A percentile compares a stretch with the other conserved stretches of the same genome.
Conservation (phyloP, 2,329 filamentous ascomycete genomes). For the Colletotrichum sublineola region DNA sequence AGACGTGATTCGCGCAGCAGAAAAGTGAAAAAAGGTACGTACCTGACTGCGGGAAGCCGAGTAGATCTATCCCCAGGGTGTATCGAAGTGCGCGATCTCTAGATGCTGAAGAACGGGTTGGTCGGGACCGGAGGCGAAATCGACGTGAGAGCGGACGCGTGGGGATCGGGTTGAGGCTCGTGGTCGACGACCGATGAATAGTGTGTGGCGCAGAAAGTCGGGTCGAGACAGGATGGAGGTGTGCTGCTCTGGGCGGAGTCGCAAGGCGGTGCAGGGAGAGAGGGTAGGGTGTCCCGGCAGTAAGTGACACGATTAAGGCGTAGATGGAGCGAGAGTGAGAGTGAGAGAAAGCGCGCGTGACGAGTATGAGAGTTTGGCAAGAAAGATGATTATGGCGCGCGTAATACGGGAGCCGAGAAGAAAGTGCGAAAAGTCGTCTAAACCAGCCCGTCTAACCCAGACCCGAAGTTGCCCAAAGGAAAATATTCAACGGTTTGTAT, state of each 20-base stretch:
- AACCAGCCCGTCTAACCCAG: constrained; percentile 57
- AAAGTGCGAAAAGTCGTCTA: constrained; percentile 50
- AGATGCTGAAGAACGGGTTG: constrained; percentile 21
- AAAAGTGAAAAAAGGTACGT: constrained; percentile 33
- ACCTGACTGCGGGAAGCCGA: constrained; percentile 21
- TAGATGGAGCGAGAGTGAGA: constrained; percentile 2
- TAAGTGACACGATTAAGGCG: constrained; percentile 13
- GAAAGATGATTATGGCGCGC: constrained; percentile 41
- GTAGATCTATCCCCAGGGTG: constrained; percentile 37
- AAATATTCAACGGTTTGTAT: constrained; percentile 43
- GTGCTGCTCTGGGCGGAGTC: constrained; percentile 9
- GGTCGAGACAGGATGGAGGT: constrained; percentile 5
- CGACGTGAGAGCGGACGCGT: constrained; percentile 14
- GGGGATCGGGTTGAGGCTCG: constrained; percentile 12
- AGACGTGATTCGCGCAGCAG: constrained; percentile 28
- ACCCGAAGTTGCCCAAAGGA: constrained; percentile 47
- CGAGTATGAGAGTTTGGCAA: constrained; percentile 24
- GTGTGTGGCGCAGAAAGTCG: constrained; percentile 4
- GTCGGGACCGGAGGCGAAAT: constrained; percentile 15
- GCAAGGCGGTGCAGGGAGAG: constrained; percentile 8
- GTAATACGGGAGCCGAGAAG: constrained; percentile 37
- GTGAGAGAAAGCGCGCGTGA: background rate
- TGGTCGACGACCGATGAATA: constrained; percentile 1
- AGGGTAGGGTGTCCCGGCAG: background rate
- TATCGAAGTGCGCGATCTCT: constrained; percentile 37